These are phyloP conservation scores for Haematococcus lacustris DNA, from an alignment of 139 green algal genomes.

Conservation along the genomic window DNA sequence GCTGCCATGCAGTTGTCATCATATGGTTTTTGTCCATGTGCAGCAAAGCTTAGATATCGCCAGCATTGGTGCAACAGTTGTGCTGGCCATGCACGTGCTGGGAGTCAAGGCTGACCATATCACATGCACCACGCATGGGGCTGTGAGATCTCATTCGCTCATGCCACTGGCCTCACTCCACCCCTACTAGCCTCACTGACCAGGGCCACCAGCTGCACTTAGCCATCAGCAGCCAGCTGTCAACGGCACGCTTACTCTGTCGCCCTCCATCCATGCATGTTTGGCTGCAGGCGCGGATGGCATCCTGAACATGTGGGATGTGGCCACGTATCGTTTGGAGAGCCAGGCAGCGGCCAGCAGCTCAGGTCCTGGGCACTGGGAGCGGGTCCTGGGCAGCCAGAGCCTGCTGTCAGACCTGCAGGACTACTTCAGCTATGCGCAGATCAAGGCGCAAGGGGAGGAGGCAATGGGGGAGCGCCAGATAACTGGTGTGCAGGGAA, in stretches of 20 bases:
- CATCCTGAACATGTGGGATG: constrained; percentile 51
- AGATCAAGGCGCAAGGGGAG: constrained; percentile 47
- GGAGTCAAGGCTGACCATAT: too few relatives aligned
- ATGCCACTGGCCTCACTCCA: too few relatives aligned
- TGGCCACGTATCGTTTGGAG: constrained; percentile 33
- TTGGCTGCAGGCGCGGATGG: constrained; percentile 36
- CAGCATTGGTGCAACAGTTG: too few relatives aligned
- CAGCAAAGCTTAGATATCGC: too few relatives aligned
- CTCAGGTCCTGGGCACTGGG: constrained; percentile 22
- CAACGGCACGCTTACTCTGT: background rate
- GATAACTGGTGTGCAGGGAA: constrained; percentile 24
- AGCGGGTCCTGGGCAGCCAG: constrained; percentile 33
- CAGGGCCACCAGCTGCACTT: too few relatives aligned
- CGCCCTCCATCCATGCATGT: background rate
- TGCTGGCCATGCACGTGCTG: too few relatives aligned
- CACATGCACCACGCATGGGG: too few relatives aligned
- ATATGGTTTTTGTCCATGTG: too few relatives aligned
- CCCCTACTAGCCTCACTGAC: too few relatives aligned
- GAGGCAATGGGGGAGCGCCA: constrained; percentile 25
- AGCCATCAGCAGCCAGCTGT: background rate
- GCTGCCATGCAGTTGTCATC: too few relatives aligned
- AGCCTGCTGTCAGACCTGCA: constrained; percentile 49
- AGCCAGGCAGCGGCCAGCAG: constrained; percentile 3
- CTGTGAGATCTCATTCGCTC: too few relatives aligned
- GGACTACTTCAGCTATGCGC: constrained; percentile 57